Percentiles rank a stretch among this genome's conserved stretches.
These are phyloP conservation scores for Arxiozyma bovina DNA, from an alignment of 1,139 yeast species.

Conservation along the genomic window DNA sequence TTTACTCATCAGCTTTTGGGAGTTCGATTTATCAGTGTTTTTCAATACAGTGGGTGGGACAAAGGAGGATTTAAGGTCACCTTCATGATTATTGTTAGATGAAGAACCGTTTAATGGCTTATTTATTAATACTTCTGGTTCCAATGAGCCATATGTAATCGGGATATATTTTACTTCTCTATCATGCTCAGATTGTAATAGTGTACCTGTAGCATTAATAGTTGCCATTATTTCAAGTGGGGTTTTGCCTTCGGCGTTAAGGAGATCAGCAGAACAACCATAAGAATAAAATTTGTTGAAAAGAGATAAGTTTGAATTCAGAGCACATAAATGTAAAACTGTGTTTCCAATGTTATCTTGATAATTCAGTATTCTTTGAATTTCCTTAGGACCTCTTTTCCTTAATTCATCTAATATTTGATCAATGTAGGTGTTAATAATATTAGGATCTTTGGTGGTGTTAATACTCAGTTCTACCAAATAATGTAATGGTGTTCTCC, in stretches of 20 bases:
- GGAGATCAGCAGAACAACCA: slow-evolving; percentile 27
- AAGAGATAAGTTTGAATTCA: slow-evolving; percentile 26
- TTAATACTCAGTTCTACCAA: slow-evolving; percentile 53
- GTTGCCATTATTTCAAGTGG: slow-evolving; percentile 19
- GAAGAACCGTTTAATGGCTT: not conserved
- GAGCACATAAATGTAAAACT: slow-evolving; percentile 52
- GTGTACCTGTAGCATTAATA: slow-evolving; percentile 29
- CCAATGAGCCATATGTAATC: not conserved
- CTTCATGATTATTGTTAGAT: not conserved
- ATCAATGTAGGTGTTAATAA: slow-evolving; percentile 36
- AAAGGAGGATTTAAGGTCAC: not conserved
- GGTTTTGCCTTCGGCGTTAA: slow-evolving; percentile 26
- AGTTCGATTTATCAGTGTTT: not conserved
- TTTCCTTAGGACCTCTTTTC: slow-evolving; percentile 37
- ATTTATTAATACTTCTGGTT: not conserved
- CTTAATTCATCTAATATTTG: slow-evolving; percentile 33
- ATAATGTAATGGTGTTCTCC: slow-evolving; percentile 70
- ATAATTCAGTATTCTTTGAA: slow-evolving; percentile 56
- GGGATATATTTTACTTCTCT: not conserved
- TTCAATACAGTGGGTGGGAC: not conserved
- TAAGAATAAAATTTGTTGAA: slow-evolving; percentile 26
- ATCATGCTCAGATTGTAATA: slow-evolving; percentile 4
- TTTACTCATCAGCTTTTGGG: not conserved
- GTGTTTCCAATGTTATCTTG: slow-evolving; percentile 65
- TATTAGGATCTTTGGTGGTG: slow-evolving; percentile 37